Base-by-base conservation (phyloP, 2,329 filamentous ascomycete genomes). In the Aspergillus sp. region DNA sequence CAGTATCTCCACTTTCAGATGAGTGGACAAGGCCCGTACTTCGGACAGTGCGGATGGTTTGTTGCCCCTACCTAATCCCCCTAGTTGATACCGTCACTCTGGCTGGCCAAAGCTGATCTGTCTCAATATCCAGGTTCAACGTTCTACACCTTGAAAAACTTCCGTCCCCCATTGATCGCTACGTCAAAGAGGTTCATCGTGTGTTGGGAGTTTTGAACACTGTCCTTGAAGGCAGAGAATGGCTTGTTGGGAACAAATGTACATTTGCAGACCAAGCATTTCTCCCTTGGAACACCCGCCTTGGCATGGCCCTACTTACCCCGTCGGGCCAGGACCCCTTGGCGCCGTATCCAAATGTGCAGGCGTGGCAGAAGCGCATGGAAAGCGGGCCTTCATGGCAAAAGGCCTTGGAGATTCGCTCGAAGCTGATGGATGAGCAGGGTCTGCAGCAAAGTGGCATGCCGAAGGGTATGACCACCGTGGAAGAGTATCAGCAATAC, bases 21-120 rank as follows among this genome's bases (percentile, higher is more conserved):
- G 48, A 50, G 48, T 8, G 59, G 50, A n/a, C 55, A 61, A n/a
- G 59, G 50, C 1, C 55, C 59, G 5, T 58, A 61, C 25, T 58
- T 43, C 15, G 59, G 55, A 0, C 59, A 61, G 51, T 53, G 28
- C 2, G 55, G 36, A 38, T 61, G 55, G 59, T 55, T 4, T 12
- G 36, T 32, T 10, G 8, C 25, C 28, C 13, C 3, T n/a, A 21
- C 12, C 13, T 8, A 4, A 2, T 6, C 25, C 25, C 7, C 2
- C 8, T 23, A 4, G 21, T 21, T 23, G 21, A 5, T 19, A 4
- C 1, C 17, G 13, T 10, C 19, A 19, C 1, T 8, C 12, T 13
- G 9, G 12, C 38, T 15, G 3, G 1, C 19, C 43, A 47, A 47
- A 2, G n/a, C n/a, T 23, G 3, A 21, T 17, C 0, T 47, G 0